phyloP scores from a whole-genome alignment of 768 basidiomycete species.

The Boletus patriciae region DNA sequence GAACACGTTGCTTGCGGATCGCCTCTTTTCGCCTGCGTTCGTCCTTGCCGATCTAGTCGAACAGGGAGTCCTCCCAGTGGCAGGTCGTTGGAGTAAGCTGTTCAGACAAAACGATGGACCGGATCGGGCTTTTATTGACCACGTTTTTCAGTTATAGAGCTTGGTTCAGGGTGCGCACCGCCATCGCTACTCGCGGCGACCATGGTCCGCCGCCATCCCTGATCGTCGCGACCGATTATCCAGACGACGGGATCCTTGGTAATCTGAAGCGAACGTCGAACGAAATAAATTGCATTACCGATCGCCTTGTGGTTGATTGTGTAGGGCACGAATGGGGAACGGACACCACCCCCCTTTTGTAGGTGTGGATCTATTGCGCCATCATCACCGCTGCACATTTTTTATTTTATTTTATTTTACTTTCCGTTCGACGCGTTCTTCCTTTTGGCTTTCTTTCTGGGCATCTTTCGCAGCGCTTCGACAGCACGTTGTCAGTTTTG shows the following conservation, averaged over 20 bases:
- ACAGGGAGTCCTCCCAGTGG: constrained; percentile 46
- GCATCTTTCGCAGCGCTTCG: constrained; percentile 6
- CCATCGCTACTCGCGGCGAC: constrained; percentile 62
- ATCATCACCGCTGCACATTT: not conserved
- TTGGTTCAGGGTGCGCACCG: constrained; percentile 67
- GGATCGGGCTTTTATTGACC: not conserved
- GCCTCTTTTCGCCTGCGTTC: constrained; percentile 68
- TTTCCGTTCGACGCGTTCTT: not conserved
- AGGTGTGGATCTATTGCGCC: constrained; percentile 22
- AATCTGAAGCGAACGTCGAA: constrained; percentile 58
- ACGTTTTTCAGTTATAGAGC: constrained; percentile 55
- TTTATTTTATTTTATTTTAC: too few relatives aligned
- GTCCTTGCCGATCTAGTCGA: constrained; percentile 68
- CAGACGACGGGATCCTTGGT: constrained; percentile 57
- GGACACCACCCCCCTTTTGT: constrained; percentile 49
- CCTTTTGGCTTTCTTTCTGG: constrained; percentile 11
- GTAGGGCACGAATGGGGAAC: constrained; percentile 67
- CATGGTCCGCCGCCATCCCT: constrained; percentile 44
- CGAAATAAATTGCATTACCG: constrained; percentile 43
- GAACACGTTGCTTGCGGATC: constrained; percentile 69
- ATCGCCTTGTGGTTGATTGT: constrained; percentile 43
- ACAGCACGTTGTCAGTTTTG: constrained; percentile 40
- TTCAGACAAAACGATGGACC: not conserved
- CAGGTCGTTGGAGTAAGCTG: constrained; percentile 41
- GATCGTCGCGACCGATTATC: constrained; percentile 68